These are phyloP conservation scores for Amoebophrya sp. DNA, from an alignment of 169 alveolate species.

Conservation along the genomic window DNA sequence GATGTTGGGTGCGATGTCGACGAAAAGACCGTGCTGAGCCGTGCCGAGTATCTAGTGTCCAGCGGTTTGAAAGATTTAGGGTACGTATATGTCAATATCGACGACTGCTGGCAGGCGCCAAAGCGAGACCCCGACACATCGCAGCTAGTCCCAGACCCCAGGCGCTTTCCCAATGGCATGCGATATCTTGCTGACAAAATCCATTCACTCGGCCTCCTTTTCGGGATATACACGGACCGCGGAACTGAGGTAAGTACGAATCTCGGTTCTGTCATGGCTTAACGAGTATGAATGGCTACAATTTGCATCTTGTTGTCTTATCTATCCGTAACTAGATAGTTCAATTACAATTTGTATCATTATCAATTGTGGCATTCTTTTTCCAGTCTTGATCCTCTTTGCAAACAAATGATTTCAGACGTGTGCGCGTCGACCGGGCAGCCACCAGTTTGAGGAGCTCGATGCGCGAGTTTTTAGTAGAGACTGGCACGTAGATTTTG, in stretches of 20 bases:
- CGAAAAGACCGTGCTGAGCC: slow-evolving; percentile 27
- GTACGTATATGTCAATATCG: slow-evolving; percentile 65
- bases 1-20: slow-evolving; percentile 33
- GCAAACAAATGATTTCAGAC: not conserved
- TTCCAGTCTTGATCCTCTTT: not conserved
- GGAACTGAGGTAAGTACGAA: not conserved
- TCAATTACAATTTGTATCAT: no score
- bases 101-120: slow-evolving; percentile 64
- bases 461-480: not conserved
- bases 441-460: no score
- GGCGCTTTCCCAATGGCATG: slow-evolving; percentile 62
- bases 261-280: no score
- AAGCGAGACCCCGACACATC: slow-evolving; percentile 55
- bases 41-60: not conserved
- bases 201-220: slow-evolving; percentile 56
- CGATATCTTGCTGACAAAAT: slow-evolving; percentile 56
- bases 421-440: not conserved
- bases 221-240: slow-evolving; percentile 56
- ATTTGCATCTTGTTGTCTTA: no score
- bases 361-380: no score
- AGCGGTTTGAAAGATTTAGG: slow-evolving; percentile 53
- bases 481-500: not conserved
- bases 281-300: no score
- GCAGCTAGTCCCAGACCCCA: slow-evolving; percentile 53
- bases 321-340: no score